Evolutionary conservation across 352 stramenopile species (phyloP).

Genomic region (Pythium rishiriense): DNA sequence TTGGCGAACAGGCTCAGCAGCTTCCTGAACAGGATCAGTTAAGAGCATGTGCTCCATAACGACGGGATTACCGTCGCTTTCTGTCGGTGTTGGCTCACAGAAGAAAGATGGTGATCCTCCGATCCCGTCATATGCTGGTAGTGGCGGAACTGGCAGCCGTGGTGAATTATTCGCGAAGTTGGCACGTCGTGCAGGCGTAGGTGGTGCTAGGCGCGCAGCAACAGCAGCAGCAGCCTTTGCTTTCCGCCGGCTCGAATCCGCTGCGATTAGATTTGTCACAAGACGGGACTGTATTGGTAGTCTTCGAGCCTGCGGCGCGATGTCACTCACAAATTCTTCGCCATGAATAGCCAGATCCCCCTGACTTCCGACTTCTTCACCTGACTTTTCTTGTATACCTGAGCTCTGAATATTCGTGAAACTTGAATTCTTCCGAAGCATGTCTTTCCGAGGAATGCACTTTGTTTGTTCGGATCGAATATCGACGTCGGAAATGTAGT

Average conservation of each 20-base stretch:
- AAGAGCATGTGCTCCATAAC: constrained; percentile 21
- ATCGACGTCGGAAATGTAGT: constrained; percentile 4
- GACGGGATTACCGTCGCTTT: background rate
- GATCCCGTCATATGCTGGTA: constrained; percentile 81
- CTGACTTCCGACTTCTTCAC: background rate
- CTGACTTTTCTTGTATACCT: background rate
- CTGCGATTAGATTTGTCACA: background rate
- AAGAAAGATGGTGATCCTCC: constrained; percentile 81
- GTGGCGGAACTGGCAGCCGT: constrained; percentile 49
- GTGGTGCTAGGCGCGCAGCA: background rate
- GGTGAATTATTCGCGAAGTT: constrained; percentile 14
- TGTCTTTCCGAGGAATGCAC: background rate
- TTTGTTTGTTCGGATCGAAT: background rate
- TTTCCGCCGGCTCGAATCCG: background rate
- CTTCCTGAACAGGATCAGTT: background rate
- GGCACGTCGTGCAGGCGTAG: background rate
- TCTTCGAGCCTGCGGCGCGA: background rate
- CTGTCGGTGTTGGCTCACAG: constrained; percentile 35
- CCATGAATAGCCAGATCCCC: background rate
- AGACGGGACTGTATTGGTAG: background rate
- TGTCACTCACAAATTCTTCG: background rate
- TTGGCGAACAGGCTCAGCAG: background rate
- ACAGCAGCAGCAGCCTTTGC: background rate
- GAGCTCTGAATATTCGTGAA: background rate
- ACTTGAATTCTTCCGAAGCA: background rate